Percentiles rank a stretch among this genome's conserved stretches.
phyloP scores from a whole-genome alignment of 805 yeast species.

The Pichia cabralensis region DNA sequence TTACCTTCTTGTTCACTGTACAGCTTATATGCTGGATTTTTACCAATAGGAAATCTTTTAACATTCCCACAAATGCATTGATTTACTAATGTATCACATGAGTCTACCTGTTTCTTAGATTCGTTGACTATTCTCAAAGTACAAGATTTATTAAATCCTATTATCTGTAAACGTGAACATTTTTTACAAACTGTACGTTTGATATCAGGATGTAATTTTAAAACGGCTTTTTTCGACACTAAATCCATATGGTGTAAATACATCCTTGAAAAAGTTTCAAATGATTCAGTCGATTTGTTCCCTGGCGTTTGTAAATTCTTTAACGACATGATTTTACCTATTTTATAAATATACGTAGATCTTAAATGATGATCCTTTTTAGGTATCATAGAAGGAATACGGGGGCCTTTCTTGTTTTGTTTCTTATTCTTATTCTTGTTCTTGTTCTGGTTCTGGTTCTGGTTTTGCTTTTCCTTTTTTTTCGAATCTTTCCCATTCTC shows the following conservation, averaged over 20 bases:
- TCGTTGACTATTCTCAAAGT: slow-evolving; percentile 31
- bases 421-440: slow-evolving; percentile 1
- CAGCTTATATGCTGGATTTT: slow-evolving; percentile 35
- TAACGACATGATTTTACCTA: slow-evolving; percentile 32
- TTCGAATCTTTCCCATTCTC: no score
- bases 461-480: not conserved
- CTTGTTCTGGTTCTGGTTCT: not conserved
- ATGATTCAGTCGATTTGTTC: slow-evolving; percentile 5
- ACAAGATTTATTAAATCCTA: slow-evolving; percentile 32
- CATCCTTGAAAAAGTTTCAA: slow-evolving; percentile 41
- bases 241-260: slow-evolving; percentile 45
- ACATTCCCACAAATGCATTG: slow-evolving; percentile 43
- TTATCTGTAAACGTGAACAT: slow-evolving; percentile 44
- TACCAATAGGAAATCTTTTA: slow-evolving; percentile 58
- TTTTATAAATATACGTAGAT: slow-evolving; percentile 49
- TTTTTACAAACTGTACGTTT: slow-evolving; percentile 64
- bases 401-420: no score
- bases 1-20: slow-evolving; percentile 34
- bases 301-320: not conserved
- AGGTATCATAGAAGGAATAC: slow-evolving; percentile 32
- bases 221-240: slow-evolving; percentile 59
- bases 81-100: slow-evolving; percentile 39
- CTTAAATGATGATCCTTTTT: slow-evolving; percentile 53
- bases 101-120: slow-evolving; percentile 24
- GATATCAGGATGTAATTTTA: slow-evolving; percentile 51